phyloP scores from a whole-genome alignment of 2,329 filamentous ascomycete species.

The Ophiostoma tasmaniense region DNA sequence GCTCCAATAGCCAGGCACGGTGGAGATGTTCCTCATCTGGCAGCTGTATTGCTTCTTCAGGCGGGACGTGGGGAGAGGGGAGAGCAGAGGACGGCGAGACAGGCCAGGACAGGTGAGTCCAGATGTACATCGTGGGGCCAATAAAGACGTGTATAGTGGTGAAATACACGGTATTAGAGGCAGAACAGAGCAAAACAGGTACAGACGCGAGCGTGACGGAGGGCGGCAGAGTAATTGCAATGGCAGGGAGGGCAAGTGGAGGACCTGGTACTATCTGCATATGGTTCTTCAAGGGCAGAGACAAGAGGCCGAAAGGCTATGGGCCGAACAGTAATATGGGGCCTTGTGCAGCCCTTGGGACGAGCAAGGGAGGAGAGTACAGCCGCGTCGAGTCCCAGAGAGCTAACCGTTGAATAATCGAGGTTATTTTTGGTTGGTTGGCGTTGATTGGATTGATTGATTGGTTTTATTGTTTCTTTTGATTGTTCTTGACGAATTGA shows the following conservation, averaged over 20 bases:
- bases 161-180: neutral
- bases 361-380: neutral
- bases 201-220: constrained; percentile 9
- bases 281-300: constrained; percentile 9
- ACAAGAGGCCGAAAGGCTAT: constrained; percentile 5
- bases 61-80: neutral
- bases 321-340: neutral
- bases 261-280: neutral
- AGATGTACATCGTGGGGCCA: neutral
- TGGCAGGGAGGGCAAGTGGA: constrained; percentile 1
- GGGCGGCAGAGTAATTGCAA: constrained; percentile 14
- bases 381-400: constrained; percentile 3
- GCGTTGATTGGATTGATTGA: neutral
- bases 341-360: neutral
- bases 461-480: neutral
- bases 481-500: neutral
- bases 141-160: neutral
- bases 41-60: neutral
- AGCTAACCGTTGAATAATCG: neutral
- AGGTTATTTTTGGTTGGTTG: neutral
- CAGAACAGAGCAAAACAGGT: neutral
- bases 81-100: neutral
- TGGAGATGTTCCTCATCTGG: neutral
- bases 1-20: neutral
- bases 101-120: neutral